Conservation (phyloP, 2,329 filamentous ascomycete genomes). For the Hypoxylon sp. region DNA sequence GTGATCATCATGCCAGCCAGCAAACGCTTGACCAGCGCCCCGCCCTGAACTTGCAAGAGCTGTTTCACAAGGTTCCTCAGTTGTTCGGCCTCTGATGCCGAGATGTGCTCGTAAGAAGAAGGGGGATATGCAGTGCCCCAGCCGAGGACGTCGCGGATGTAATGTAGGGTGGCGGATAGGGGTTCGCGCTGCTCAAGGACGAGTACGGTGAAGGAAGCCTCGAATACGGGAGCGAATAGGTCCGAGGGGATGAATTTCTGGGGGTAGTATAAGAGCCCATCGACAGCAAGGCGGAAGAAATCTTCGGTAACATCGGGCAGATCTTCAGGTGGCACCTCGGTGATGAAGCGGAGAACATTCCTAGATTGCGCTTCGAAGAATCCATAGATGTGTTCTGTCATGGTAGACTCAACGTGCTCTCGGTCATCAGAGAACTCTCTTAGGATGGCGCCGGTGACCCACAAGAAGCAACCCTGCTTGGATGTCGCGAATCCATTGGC, state of each 20-base stretch:
- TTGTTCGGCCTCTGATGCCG: slow-evolving; percentile 69
- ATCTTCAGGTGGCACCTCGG: slow-evolving; percentile 77
- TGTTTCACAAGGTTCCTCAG: slow-evolving; percentile 77
- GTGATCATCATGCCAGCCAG: slow-evolving; percentile 99
- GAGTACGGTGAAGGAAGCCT: slow-evolving; percentile 85
- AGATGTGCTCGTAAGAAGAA: slow-evolving; percentile 62
- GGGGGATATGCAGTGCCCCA: slow-evolving; percentile 83
- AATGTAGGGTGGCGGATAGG: slow-evolving; percentile 89
- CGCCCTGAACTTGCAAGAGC: slow-evolving; percentile 75
- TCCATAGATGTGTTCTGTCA: slow-evolving; percentile 85
- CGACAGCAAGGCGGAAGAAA: slow-evolving; percentile 92
- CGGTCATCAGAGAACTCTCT: slow-evolving; percentile 93
- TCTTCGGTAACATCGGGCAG: slow-evolving; percentile 90
- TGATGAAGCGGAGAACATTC: slow-evolving; percentile 88
- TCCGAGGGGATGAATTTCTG: slow-evolving; percentile 81
- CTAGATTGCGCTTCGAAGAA: slow-evolving; percentile 96
- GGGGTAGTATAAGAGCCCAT: slow-evolving; percentile 93
- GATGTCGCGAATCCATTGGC: slow-evolving; percentile 85
- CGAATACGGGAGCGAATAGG: slow-evolving; percentile 83
- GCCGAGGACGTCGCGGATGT: slow-evolving; percentile 87
- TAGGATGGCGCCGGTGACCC: slow-evolving; percentile 94
- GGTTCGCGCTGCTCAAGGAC: slow-evolving; percentile 92
- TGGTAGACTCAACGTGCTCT: slow-evolving; percentile 82
- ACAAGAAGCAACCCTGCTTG: slow-evolving; percentile 95
- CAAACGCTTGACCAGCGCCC: slow-evolving; percentile 83